Conservation (phyloP, 2,329 filamentous ascomycete species). For the Claviceps pusilla region DNA sequence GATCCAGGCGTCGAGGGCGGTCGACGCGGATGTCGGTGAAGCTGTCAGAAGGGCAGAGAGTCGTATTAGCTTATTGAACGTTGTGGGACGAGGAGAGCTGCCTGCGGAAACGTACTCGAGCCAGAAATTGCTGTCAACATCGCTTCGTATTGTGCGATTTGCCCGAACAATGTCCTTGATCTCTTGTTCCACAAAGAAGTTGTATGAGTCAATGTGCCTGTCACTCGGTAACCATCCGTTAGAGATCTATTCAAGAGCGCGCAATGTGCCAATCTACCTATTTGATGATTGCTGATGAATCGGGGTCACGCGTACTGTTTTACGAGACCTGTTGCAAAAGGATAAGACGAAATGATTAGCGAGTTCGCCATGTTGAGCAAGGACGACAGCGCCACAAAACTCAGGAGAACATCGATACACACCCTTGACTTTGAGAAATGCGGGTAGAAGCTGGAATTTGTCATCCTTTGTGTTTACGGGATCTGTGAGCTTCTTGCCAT, state of each 20-base stretch:
- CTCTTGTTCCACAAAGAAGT: constrained; percentile 93
- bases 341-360: background rate
- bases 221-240: constrained; percentile 6
- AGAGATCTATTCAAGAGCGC: background rate
- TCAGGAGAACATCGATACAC: constrained; percentile 9
- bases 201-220: constrained; percentile 89
- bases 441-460: constrained; percentile 92
- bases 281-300: background rate
- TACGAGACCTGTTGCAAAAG: constrained; percentile 45
- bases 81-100: background rate
- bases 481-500: constrained; percentile 51
- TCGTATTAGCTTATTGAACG: background rate
- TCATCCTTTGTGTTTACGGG: constrained; percentile 55
- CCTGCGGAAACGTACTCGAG: constrained; percentile 42
- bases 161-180: constrained; percentile 93
- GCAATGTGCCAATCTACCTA: background rate
- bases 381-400: background rate
- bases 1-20: constrained; percentile 63
- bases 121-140: constrained; percentile 85
- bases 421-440: constrained; percentile 96
- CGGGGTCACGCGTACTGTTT: constrained; percentile 49
- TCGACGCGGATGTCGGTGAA: constrained; percentile 84
- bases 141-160: constrained; percentile 76
- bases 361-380: background rate
- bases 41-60: constrained; percentile 14